Evolutionary conservation across 2,329 filamentous ascomycete genomes (phyloP).

Genomic region (Ophiostoma ulmi): DNA sequence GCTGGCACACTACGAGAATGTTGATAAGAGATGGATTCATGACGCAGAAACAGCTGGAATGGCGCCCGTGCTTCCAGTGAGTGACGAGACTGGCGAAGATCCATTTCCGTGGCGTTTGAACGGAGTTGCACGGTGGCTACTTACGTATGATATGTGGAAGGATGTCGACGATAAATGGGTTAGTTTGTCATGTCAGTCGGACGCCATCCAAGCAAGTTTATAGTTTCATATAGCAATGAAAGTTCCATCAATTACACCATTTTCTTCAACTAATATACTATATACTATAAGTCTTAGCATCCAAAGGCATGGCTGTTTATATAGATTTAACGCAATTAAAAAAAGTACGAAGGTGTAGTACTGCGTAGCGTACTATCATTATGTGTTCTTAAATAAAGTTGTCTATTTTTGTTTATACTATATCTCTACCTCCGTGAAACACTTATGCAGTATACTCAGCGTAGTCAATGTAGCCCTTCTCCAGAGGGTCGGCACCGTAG

Average conservation of each 20-base stretch:
- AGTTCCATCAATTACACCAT: too few relatives aligned
- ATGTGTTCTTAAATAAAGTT: not conserved
- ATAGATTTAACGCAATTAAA: too few relatives aligned
- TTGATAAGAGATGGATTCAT: slow-evolving; percentile 23
- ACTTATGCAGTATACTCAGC: slow-evolving; percentile 29
- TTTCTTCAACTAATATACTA: too few relatives aligned
- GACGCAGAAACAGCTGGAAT: not conserved
- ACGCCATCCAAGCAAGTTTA: too few relatives aligned
- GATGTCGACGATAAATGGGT: slow-evolving; percentile 20
- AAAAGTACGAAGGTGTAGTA: too few relatives aligned
- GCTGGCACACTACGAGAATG: slow-evolving; percentile 14
- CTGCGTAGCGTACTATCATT: too few relatives aligned
- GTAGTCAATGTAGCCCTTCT: slow-evolving; percentile 40
- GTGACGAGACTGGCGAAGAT: slow-evolving; percentile 24
- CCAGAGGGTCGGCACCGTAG: slow-evolving; percentile 36
- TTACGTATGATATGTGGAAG: slow-evolving; percentile 27
- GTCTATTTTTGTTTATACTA: not conserved
- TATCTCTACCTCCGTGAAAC: not conserved
- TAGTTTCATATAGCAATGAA: not conserved
- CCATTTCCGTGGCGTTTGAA: slow-evolving; percentile 27
- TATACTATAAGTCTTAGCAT: too few relatives aligned
- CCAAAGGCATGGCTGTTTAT: too few relatives aligned
- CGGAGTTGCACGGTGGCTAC: slow-evolving; percentile 26
- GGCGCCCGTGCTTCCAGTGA: slow-evolving; percentile 8
- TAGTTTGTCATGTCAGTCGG: not conserved